Conservation (phyloP, 1,139 yeast species). For the Saccharomyces hybrid region DNA sequence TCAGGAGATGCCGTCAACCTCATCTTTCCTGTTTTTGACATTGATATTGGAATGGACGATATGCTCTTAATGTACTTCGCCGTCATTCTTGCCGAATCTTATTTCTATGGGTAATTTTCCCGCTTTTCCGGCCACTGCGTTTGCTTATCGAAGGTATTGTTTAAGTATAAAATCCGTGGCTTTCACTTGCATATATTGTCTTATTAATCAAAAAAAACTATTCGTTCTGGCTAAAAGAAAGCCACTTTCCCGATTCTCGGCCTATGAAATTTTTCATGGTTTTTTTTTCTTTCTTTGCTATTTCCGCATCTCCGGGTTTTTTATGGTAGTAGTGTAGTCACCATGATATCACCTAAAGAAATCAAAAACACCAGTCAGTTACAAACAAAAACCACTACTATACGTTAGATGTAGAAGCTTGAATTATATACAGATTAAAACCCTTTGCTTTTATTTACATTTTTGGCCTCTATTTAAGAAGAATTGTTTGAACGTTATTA, state of each 20-base stretch:
- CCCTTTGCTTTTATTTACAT: not conserved
- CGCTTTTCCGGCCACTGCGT: not conserved
- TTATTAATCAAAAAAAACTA: not conserved
- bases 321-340: too few relatives aligned
- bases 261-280: not conserved
- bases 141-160: not conserved
- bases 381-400: not conserved
- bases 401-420: not conserved
- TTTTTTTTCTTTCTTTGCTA: not conserved
- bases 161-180: not conserved
- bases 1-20: conserved; percentile 1
- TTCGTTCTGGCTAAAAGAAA: not conserved
- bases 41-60: not conserved
- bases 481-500: not conserved
- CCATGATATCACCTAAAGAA: not conserved
- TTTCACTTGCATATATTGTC: not conserved
- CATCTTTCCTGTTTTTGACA: not conserved
- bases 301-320: not conserved
- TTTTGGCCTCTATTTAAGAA: not conserved
- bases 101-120: not conserved
- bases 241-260: not conserved
- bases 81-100: not conserved
- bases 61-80: not conserved
- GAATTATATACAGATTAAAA: not conserved
- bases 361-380: not conserved